A percentile compares a stretch with the other conserved stretches of the same genome.
Conservation (phyloP, 1,284 basidiomycete genomes). For the Irpex rosettiformis region DNA sequence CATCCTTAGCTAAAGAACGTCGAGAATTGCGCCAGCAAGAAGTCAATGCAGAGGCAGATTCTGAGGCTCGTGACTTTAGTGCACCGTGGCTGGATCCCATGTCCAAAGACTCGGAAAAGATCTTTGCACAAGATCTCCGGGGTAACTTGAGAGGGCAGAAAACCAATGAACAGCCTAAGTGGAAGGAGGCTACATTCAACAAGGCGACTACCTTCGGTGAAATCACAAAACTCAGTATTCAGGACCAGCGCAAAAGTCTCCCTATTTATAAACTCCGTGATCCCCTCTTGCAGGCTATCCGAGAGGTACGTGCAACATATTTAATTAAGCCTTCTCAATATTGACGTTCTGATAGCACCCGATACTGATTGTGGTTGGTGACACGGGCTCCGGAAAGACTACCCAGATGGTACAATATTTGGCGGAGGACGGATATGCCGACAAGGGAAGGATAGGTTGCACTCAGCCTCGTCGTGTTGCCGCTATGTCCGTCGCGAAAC, state of each 20-base stretch:
- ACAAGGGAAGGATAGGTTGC: constrained; percentile 89
- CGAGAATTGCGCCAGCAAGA: constrained; percentile 94
- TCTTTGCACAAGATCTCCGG: constrained; percentile 93
- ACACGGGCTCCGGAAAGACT: constrained; percentile 83
- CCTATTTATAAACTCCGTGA: constrained; percentile 98
- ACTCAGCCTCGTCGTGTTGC: constrained; percentile 99
- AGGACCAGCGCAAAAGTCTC: constrained; percentile 88
- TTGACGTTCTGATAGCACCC: constrained; percentile 71
- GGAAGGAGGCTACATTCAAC: constrained; percentile 94
- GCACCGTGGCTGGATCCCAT: constrained; percentile 98
- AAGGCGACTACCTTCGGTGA: constrained; percentile 97
- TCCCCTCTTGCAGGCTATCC: constrained; percentile 86
- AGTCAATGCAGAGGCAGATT: constrained; percentile 91
- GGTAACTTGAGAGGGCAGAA: constrained; percentile 82
- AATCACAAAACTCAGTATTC: constrained; percentile 87
- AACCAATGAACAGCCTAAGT: constrained; percentile 80
- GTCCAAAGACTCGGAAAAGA: constrained; percentile 82
- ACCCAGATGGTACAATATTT: constrained; percentile 81
- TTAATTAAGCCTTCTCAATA: neutral
- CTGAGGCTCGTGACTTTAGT: constrained; percentile 89
- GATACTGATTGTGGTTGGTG: constrained; percentile 86
- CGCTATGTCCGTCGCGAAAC: constrained; percentile 99
- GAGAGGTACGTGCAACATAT: constrained; percentile 52
- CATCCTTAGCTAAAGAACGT: constrained; percentile 91
- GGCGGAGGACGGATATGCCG: constrained; percentile 73